Evolutionary conservation across 2,329 filamentous ascomycete species (phyloP), one percentile per base, ranked within the genome.

Genomic region (Daldinia sp.): DNA sequence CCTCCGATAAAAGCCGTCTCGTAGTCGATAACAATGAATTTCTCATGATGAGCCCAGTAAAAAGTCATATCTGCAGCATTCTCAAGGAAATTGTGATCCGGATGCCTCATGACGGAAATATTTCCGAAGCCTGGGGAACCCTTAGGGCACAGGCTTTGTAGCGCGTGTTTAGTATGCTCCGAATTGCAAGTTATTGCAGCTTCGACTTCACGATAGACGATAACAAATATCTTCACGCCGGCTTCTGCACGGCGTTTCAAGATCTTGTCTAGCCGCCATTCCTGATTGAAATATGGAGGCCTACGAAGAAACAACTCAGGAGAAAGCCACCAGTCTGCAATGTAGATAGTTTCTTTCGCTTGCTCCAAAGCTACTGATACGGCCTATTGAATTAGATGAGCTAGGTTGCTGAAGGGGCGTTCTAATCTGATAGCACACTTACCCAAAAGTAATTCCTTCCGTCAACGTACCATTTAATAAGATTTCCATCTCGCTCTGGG

Each of bases 11-110:
- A 98, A 11, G 93, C 95, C 70, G 94, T 79, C 13, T 89, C 85
- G 73, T 96, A 96, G 78, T 98, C 95, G 54, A 98, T 91, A 15
- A 99, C 91, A 56, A 98, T 91, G 74, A 97, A 96, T 75, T 99
- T 99, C 73, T 99, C 95, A 75, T 99, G 95, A 75, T 99, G 95
- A 0, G 95, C 95, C 88, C 94, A 98, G 80, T 97, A 97, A 73
- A 97, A 93, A 0, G 93, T 97, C 92, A 97, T 96, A 71, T 98
- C 94, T 27, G 91, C 91, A 2, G 90, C 91, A 72, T 97, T 97
- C 72, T 97, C 93, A 51, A 98, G 87, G 2, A 97, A 86, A 68
- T 97, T 97, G 79, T 98, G 94, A 76, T 98, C 94, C 0, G 94
- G 94, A 77, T 98, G 94, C 27, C 94, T 87, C 86, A 96, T 90